Conservation (phyloP, 2,329 filamentous ascomycete genomes). For the Aspergillus pseudoviridinutans region DNA sequence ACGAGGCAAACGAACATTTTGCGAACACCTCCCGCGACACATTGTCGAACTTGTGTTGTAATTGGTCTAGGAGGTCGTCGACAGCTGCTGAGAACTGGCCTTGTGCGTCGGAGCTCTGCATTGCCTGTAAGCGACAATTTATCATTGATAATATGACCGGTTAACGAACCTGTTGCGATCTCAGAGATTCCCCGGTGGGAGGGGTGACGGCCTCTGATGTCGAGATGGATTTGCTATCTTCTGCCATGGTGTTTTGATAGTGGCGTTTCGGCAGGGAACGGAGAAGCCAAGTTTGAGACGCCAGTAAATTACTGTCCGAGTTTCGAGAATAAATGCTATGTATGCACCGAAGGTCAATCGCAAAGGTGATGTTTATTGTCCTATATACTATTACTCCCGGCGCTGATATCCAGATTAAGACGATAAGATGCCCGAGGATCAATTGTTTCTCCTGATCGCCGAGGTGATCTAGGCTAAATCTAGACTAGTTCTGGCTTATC, state of each 20-base stretch:
- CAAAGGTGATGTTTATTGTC: conserved; percentile 1
- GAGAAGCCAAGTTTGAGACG: neutral
- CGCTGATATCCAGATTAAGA: neutral
- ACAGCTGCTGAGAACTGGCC: conserved; percentile 69
- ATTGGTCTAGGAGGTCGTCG: conserved; percentile 78
- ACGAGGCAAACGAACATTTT: conserved; percentile 62
- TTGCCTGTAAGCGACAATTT: conserved; percentile 1
- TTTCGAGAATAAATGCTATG: neutral
- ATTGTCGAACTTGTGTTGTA: conserved; percentile 79
- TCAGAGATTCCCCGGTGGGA: conserved; percentile 16
- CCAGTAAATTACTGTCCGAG: neutral
- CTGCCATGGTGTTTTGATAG: conserved; percentile 15
- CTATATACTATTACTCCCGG: neutral
- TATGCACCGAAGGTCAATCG: neutral
- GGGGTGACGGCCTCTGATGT: conserved; percentile 14
- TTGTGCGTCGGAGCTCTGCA: conserved; percentile 29
- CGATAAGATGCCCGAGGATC: conserved; percentile 24
- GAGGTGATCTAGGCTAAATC: conserved; percentile 1
- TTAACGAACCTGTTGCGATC: conserved; percentile 20
- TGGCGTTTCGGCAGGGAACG: neutral
- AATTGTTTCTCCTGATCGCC: conserved; percentile 15
- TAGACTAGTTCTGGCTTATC: conserved; percentile 17
- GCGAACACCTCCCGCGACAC: conserved; percentile 83
- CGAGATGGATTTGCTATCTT: conserved; percentile 15
- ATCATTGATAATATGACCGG: neutral